A percentile compares a stretch with the other conserved stretches of the same genome.
Conservation (phyloP, 768 basidiomycete genomes). For the Lyophyllum decastes region DNA sequence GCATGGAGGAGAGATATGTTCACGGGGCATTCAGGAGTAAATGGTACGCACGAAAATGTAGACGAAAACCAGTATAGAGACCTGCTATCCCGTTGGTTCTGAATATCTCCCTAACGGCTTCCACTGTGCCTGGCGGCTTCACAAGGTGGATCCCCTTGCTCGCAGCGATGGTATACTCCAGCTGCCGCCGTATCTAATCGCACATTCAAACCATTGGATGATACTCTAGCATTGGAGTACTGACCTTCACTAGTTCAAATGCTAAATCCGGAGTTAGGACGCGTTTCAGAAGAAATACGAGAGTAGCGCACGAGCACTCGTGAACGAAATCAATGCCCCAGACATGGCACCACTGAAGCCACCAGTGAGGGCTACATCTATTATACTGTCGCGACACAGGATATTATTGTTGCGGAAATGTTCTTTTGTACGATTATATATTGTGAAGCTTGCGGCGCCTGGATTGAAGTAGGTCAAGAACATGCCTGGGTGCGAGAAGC, state of each 20-base stretch:
- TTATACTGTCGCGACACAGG: conserved; percentile 56
- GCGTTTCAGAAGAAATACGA: not conserved
- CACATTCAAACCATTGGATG: conserved; percentile 5
- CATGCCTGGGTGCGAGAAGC: conserved; percentile 1
- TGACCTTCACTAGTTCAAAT: conserved; percentile 94
- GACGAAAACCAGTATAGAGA: conserved; percentile 80
- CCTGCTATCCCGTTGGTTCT: conserved; percentile 60
- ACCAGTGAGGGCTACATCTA: conserved; percentile 77
- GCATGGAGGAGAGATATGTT: not conserved
- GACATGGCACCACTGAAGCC: conserved; percentile 86
- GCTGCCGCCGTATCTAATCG: conserved; percentile 80
- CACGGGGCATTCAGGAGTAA: not conserved
- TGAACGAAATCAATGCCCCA: conserved; percentile 86
- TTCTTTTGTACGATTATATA: conserved; percentile 85
- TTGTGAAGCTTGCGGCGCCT: conserved; percentile 92
- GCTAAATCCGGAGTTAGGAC: conserved; percentile 39
- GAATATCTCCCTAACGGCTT: conserved; percentile 82
- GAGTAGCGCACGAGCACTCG: conserved; percentile 77
- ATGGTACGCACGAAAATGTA: conserved; percentile 77
- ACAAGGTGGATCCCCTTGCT: conserved; percentile 69
- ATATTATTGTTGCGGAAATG: conserved; percentile 59
- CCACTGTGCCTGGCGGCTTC: conserved; percentile 77
- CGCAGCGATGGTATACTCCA: conserved; percentile 90
- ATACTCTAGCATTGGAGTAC: conserved; percentile 6
- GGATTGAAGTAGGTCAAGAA: conserved; percentile 6